These are phyloP conservation scores for Penicillium sp. DNA, from an alignment of 2,329 filamentous ascomycete species.

Conservation along the genomic window DNA sequence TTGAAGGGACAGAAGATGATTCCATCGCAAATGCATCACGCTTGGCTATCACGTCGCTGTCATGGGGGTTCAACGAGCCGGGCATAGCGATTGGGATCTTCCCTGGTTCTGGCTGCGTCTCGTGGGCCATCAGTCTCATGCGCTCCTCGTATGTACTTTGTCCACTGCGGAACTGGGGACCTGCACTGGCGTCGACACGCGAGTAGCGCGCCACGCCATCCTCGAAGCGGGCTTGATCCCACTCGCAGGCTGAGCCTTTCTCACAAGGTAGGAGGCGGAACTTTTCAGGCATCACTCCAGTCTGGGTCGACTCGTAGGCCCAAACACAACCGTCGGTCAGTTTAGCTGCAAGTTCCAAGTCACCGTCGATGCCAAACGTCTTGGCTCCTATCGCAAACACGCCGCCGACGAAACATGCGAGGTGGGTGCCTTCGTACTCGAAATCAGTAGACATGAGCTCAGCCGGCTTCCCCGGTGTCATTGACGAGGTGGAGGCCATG, in stretches of 20 bases:
- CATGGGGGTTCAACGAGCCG: slow-evolving; percentile 24
- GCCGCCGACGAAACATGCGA: slow-evolving; percentile 59
- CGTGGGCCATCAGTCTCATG: slow-evolving; percentile 17
- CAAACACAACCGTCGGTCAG: slow-evolving; percentile 61
- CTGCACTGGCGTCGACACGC: slow-evolving; percentile 40
- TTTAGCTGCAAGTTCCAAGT: slow-evolving; percentile 55
- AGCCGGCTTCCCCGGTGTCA: slow-evolving; percentile 22
- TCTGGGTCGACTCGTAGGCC: slow-evolving; percentile 55
- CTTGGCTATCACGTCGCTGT: slow-evolving; percentile 16
- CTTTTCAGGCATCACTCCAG: slow-evolving; percentile 60
- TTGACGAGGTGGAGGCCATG: slow-evolving; percentile 31
- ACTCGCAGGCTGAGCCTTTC: slow-evolving; percentile 45
- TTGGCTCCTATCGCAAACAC: slow-evolving; percentile 61
- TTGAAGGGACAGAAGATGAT: neutral
- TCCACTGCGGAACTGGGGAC: slow-evolving; percentile 27
- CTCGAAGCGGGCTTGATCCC: slow-evolving; percentile 46
- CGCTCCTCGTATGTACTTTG: slow-evolving; percentile 26
- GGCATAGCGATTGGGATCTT: slow-evolving; percentile 24
- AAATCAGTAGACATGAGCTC: slow-evolving; percentile 27
- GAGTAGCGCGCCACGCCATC: slow-evolving; percentile 43
- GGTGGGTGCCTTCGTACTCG: slow-evolving; percentile 54
- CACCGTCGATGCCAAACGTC: slow-evolving; percentile 52
- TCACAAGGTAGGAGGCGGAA: slow-evolving; percentile 54
- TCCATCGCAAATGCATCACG: slow-evolving; percentile 14
- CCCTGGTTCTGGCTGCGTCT: slow-evolving; percentile 6